phyloP scores from a whole-genome alignment of 108 stramenopile genomes.

The Skeletonema marinoi region DNA sequence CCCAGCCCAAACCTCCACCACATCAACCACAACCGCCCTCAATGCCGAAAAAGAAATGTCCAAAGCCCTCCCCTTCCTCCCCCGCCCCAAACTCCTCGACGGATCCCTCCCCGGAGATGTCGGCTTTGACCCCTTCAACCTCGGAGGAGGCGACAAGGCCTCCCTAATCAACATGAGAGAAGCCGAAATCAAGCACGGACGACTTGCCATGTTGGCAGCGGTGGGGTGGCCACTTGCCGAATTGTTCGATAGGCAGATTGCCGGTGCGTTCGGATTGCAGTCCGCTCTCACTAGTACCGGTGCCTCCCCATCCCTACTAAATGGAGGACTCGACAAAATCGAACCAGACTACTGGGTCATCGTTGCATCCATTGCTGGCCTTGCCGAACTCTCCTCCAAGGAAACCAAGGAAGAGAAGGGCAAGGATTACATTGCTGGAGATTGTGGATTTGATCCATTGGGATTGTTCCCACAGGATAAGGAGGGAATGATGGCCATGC shows the following conservation, averaged over 20 bases:
- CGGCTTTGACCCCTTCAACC: slow-evolving; percentile 86
- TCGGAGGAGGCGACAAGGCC: slow-evolving; percentile 67
- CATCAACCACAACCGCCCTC: slow-evolving; percentile 24
- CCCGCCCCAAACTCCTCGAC: slow-evolving; percentile 78
- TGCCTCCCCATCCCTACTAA: slow-evolving; percentile 78
- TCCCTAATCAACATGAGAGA: slow-evolving; percentile 80
- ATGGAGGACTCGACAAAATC: slow-evolving; percentile 89
- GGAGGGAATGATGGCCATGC: slow-evolving; percentile 64
- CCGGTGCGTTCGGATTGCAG: background rate
- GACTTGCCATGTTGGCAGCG: slow-evolving; percentile 82
- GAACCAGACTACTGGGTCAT: slow-evolving; percentile 75
- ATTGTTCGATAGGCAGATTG: slow-evolving; percentile 71
- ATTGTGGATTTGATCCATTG: slow-evolving; percentile 83
- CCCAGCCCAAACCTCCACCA: slow-evolving; percentile 30
- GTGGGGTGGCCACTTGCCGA: slow-evolving; percentile 90
- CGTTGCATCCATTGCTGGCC: slow-evolving; percentile 58
- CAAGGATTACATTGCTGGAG: slow-evolving; percentile 68
- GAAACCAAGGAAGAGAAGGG: slow-evolving; percentile 71
- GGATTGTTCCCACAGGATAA: slow-evolving; percentile 72
- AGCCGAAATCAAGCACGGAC: slow-evolving; percentile 86
- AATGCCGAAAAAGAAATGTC: slow-evolving; percentile 50
- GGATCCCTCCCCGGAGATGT: slow-evolving; percentile 79
- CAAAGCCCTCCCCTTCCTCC: slow-evolving; percentile 74
- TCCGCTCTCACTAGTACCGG: slow-evolving; percentile 66
- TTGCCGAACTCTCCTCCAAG: slow-evolving; percentile 68